Conservation (phyloP, 805 yeast genomes). For the Candida khao-thaluensis region DNA sequence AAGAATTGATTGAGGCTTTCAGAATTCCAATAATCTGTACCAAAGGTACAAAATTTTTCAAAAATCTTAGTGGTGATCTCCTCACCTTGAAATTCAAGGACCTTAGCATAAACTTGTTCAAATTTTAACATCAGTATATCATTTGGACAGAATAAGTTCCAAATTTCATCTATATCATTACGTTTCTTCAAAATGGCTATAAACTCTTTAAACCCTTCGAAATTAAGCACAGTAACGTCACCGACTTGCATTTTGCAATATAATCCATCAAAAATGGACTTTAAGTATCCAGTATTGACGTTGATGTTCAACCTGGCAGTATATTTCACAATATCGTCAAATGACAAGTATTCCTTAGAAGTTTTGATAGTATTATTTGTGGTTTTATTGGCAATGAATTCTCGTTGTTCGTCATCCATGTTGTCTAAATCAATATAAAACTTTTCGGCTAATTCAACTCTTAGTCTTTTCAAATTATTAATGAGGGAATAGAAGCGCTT, state of each 20-base stretch:
- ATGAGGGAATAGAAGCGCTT: slow-evolving; percentile 46
- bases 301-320: slow-evolving; percentile 71
- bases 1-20: slow-evolving; percentile 38
- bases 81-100: slow-evolving; percentile 21
- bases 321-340: slow-evolving; percentile 66
- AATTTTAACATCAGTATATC: slow-evolving; percentile 36
- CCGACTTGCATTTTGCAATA: slow-evolving; percentile 29
- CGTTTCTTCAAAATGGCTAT: slow-evolving; percentile 67
- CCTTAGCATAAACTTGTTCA: slow-evolving; percentile 48
- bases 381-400: slow-evolving; percentile 25
- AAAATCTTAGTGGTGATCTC: slow-evolving; percentile 22
- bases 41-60: slow-evolving; percentile 21
- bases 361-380: slow-evolving; percentile 14
- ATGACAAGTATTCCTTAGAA: slow-evolving; percentile 41
- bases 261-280: slow-evolving; percentile 42
- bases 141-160: slow-evolving; percentile 28
- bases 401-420: slow-evolving; percentile 27
- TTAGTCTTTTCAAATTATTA: slow-evolving; percentile 58
- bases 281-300: slow-evolving; percentile 54
- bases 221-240: slow-evolving; percentile 46
- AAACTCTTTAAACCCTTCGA: slow-evolving; percentile 72
- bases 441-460: slow-evolving; percentile 60
- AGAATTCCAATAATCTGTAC: slow-evolving; percentile 22
- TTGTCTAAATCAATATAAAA: slow-evolving; percentile 46
- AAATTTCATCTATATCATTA: slow-evolving; percentile 56